Evolutionary conservation across 2,329 filamentous ascomycete genomes (phyloP), one percentile per base, ranked within the genome.

Genomic region (Dryadomyces quercivorus): DNA sequence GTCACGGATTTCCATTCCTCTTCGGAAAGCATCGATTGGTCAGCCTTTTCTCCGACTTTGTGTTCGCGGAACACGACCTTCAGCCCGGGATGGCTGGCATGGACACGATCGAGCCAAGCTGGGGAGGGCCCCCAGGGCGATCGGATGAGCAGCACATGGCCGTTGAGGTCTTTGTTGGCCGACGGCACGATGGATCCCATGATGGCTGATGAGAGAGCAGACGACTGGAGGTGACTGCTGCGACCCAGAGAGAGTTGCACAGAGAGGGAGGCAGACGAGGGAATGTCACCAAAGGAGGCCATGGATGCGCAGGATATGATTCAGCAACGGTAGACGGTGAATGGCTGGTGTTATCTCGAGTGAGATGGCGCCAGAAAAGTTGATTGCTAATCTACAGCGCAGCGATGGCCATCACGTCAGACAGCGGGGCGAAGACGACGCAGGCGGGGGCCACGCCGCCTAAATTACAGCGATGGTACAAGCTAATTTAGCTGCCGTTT

Each of bases 1-100:
- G 76, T 80, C n/a, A 73, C 72, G 10, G 72, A 65, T 26, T 68
- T 64, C 73, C 75, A 79, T 22, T 73, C 70, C 5, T 71, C 61
- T 0, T 63, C 58, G 1, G 53, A 18, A 10, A 64, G 52, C 43
- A 59, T 58, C 54, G 63, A 63, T 6, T 63, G 58, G 18, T 64
- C 61, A 63, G 67, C 69, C 5, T 57, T 55, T 3, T 63, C 58
- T 16, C 64, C 61, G 63, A 67, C 69, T 5, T 57, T 55, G 3
- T 63, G 59, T 16, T 65, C 53, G 13, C 64, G 62, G 36, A 63
- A 61, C 16, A 66, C 61, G 8, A 78, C 62, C 22, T 69, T 55
- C n/a, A 80, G 64, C 7, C 69, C 73, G 0, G 75, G 73, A 54
- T 71, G 78, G 43, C 65, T 59, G 7, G 62, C 56, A 40, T 66